Conservation (phyloP, 495 filamentous ascomycete species). For the Trichoderma parareesei region DNA sequence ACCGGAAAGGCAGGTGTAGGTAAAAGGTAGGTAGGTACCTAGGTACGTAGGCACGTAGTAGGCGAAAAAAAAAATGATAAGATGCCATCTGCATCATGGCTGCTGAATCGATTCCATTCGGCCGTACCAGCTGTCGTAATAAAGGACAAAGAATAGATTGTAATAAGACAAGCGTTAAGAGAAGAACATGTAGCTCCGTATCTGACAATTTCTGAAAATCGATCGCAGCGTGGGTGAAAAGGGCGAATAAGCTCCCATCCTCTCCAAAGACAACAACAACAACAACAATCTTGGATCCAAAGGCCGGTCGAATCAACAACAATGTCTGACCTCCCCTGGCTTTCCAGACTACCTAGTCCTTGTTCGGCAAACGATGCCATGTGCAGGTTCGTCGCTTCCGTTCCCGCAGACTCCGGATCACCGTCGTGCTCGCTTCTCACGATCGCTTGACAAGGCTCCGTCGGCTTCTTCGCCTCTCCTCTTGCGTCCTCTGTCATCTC, state of each 20-base stretch:
- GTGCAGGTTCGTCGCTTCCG: background rate
- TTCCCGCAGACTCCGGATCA: constrained; percentile 1
- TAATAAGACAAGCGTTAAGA: background rate
- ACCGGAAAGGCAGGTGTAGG: background rate
- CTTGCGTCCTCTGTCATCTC: constrained; percentile 8
- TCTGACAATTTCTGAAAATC: background rate
- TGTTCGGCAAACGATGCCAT: too few relatives aligned
- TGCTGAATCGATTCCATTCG: background rate
- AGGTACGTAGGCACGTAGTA: background rate
- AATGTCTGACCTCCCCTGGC: background rate
- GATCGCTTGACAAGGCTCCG: constrained; percentile 13
- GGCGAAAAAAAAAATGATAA: background rate
- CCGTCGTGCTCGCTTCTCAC: constrained; percentile 22
- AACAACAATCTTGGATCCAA: background rate
- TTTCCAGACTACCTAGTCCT: background rate
- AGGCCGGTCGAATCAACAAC: background rate
- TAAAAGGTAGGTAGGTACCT: background rate
- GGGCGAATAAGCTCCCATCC: background rate
- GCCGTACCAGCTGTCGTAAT: background rate
- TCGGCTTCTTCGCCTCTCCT: constrained; percentile 13
- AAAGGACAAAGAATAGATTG: background rate
- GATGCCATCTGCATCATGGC: background rate
- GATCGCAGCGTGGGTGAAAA: background rate
- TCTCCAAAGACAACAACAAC: background rate
- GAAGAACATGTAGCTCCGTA: background rate